phyloP scores from a whole-genome alignment of 163 green algal genomes.

The Chlamydomonas reinhardtii region DNA sequence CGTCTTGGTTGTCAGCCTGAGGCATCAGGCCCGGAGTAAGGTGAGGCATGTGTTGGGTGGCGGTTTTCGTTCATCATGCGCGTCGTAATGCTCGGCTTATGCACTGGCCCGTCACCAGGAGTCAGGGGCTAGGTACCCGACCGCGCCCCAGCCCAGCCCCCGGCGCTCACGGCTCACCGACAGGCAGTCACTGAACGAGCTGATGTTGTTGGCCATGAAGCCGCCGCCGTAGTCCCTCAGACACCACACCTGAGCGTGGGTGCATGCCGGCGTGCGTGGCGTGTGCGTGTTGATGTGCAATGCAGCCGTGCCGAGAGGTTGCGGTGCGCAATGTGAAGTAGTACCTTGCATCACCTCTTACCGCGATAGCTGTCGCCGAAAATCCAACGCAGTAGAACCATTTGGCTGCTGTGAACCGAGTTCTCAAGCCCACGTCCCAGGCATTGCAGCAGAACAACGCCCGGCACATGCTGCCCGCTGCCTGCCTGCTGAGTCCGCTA shows the following conservation, averaged over 20 bases:
- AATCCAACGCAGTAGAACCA: constrained; percentile 43
- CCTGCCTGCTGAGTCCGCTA: too few relatives aligned
- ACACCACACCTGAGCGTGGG: not conserved
- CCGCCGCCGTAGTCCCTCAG: constrained; percentile 27
- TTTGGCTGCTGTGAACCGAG: constrained; percentile 28
- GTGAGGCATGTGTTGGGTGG: not conserved
- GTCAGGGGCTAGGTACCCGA: too few relatives aligned
- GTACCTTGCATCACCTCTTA: too few relatives aligned
- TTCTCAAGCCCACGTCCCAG: constrained; percentile 24
- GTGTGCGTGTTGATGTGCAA: too few relatives aligned
- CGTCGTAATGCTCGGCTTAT: too few relatives aligned
- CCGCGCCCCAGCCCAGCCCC: too few relatives aligned
- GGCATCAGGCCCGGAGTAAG: not conserved
- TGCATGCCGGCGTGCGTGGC: too few relatives aligned
- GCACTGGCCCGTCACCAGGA: too few relatives aligned
- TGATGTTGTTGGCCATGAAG: constrained; percentile 28
- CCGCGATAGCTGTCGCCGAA: constrained; percentile 8
- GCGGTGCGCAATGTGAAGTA: too few relatives aligned
- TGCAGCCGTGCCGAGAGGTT: too few relatives aligned
- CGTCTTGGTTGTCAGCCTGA: not conserved
- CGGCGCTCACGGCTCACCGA: not conserved
- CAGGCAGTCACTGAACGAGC: constrained; percentile 16
- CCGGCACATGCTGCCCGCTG: not conserved
- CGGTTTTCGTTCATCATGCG: too few relatives aligned
- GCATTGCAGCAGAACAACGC: not conserved